Evolutionary conservation across 305 asterid genomes (phyloP), one percentile per base, ranked within the genome.

Genomic region (Rubia occidens): DNA sequence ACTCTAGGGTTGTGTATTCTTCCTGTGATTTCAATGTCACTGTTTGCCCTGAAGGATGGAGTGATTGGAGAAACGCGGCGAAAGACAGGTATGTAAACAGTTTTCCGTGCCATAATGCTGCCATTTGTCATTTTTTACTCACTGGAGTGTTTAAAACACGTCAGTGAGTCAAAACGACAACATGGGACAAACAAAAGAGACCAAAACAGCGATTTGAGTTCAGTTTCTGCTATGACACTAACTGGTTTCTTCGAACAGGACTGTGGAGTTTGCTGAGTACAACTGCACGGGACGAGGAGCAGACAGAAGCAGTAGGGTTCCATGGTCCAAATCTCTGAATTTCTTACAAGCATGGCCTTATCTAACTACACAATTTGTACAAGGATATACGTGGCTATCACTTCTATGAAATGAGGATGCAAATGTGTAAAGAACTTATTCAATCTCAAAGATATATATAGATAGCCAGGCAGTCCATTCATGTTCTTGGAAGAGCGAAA

Each of bases 261-360:
- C 87, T 0, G 87, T 77, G 15, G 68, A 61, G 8, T 93, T 90
- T 40, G 98, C 88, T 13, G 93, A 88, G 74, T 88, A 82, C 74
- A 66, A 79, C 66, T 86, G 95, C 73, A 77, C 80, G 9, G 97
- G 98, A 47, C 60, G 65, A 11, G 98, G 97, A 54, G 90, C 96
- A 7, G 77, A 82, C 59, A 84, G 95, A 61, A 80, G 74, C 1
- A 40, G 75, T 5, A 72, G 90, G 60, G 88, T 75, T 8, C 65
- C 81, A 10, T 93, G 97, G 96, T 77, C 96, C 2, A 86, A 78
- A 77, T 77, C 81, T 1, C 78, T 86, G 24, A 69, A 11, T 43
- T 68, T 64, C 74, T 11, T 49, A 2, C 81, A 90, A 79, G 96
- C 89, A 45, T 75, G 75, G 62, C 77, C 74, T 2, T 86, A 76